Evolutionary conservation across 2,329 filamentous ascomycete species (phyloP), one percentile per base, ranked within the genome.

Genomic region (Myriosclerotinia curreyana): DNA sequence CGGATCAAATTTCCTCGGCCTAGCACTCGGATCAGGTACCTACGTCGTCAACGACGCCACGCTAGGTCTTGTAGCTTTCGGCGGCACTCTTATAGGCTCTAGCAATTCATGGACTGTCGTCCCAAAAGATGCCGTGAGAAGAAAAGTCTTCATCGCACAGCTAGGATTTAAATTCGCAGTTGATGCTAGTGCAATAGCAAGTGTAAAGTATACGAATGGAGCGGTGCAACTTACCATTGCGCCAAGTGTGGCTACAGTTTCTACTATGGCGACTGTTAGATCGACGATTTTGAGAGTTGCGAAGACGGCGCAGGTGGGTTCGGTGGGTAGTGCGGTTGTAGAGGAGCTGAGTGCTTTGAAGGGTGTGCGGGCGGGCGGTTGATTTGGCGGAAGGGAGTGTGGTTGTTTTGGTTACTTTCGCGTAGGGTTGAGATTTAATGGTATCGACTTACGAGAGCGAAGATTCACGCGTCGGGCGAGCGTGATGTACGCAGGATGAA

Each of bases 1-100:
- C 64, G 84, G 84, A 0, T 79, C 78, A 0, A 81, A 79, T 2
- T 83, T 86, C 65, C 64, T 85, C 0, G 84, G 83, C 0, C 72
- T 83, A 52, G 77, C 78, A 0, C 74, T 85, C 0, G 82, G 79
- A 0, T 79, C 81, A 5, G 79, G 78, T 0, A 79, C 79, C 0
- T 85, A 84, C 63, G 74, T 85, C 6, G 77, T 79, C 0, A 68
- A 79, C 0, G 79, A 83, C 64, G 62, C 71, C 0, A 74, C 75
- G 1, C 75, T 82, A 5, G 82, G 82, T 0, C 69, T 81, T n/a
- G 70, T 81, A 2, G 79, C 76, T 0, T 85, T 82, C 64, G 82
- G 83, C 0, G 82, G 82, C 0, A 75, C 77, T 1, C 60, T 80
- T 14, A 67, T 60, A 0, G 71, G 78, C 12, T 46, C 50, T 1